phyloP scores from a whole-genome alignment of 78 protist species.

The Speleostelium caveatum region DNA sequence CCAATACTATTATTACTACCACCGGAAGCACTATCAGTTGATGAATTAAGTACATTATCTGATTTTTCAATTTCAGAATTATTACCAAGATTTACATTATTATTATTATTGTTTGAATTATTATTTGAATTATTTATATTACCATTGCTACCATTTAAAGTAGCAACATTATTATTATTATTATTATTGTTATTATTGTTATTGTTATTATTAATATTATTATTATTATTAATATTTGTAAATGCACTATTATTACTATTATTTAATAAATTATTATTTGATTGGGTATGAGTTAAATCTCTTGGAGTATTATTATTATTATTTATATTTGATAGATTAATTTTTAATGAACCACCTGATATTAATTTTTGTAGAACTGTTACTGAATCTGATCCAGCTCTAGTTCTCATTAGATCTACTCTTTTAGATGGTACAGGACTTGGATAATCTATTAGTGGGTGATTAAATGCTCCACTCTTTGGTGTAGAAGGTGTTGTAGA shows the following conservation, averaged over 20 bases:
- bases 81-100: neutral
- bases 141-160: neutral
- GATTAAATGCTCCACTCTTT: neutral
- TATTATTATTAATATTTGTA: neutral
- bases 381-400: conserved; percentile 2
- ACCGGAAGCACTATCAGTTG: neutral
- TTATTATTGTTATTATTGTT: neutral
- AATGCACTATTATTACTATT: neutral
- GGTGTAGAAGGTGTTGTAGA: neutral
- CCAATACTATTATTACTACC: neutral
- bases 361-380: conserved; percentile 24
- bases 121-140: conserved; percentile 19
- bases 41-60: neutral
- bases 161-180: neutral
- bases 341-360: conserved; percentile 26
- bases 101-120: conserved; percentile 3
- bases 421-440: neutral
- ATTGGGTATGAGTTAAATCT: neutral
- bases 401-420: neutral
- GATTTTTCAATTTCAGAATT: neutral
- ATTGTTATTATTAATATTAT: neutral
- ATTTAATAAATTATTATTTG: neutral
- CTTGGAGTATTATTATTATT: conserved; percentile 8
- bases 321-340: neutral
- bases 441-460: too few relatives aligned